Conservation (phyloP, 1,284 basidiomycete species). For the Butyriboletus appendiculatus region DNA sequence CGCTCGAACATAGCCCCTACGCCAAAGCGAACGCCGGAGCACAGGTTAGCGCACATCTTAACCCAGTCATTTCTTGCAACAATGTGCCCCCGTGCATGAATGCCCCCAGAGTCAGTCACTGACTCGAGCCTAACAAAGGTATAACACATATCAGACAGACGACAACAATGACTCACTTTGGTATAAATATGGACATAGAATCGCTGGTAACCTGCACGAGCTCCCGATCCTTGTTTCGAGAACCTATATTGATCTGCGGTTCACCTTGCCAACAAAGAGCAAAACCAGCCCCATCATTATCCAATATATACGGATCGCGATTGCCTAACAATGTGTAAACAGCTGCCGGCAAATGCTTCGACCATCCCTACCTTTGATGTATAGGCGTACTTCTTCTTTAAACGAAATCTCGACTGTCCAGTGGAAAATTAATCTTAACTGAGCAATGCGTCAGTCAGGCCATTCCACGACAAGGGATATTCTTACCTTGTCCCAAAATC, state of each 20-base stretch:
- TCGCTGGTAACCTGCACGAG: constrained; percentile 85
- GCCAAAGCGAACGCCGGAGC: constrained; percentile 91
- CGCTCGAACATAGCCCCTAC: constrained; percentile 86
- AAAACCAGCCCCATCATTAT: constrained; percentile 86
- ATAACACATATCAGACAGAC: not conserved
- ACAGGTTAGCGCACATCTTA: constrained; percentile 79
- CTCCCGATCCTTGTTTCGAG: constrained; percentile 76
- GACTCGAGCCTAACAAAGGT: constrained; percentile 26
- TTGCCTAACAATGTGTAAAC: constrained; percentile 55
- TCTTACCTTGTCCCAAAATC: constrained; percentile 91
- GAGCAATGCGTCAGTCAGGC: constrained; percentile 10
- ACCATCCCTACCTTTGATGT: constrained; percentile 73
- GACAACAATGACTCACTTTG: constrained; percentile 54
- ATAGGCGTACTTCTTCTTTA: constrained; percentile 72
- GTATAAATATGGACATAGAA: constrained; percentile 80
- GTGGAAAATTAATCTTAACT: constrained; percentile 86
- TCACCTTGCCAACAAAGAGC: constrained; percentile 84
- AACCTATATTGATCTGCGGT: constrained; percentile 74
- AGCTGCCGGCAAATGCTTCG: constrained; percentile 1
- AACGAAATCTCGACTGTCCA: constrained; percentile 81
- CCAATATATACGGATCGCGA: constrained; percentile 79
- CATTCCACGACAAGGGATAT: not conserved
- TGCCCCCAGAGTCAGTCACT: not conserved
- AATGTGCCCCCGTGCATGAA: constrained; percentile 20
- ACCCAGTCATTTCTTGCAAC: constrained; percentile 37